phyloP scores from a whole-genome alignment of 2,329 filamentous ascomycete genomes.

The Aspergillus tubingensis region DNA sequence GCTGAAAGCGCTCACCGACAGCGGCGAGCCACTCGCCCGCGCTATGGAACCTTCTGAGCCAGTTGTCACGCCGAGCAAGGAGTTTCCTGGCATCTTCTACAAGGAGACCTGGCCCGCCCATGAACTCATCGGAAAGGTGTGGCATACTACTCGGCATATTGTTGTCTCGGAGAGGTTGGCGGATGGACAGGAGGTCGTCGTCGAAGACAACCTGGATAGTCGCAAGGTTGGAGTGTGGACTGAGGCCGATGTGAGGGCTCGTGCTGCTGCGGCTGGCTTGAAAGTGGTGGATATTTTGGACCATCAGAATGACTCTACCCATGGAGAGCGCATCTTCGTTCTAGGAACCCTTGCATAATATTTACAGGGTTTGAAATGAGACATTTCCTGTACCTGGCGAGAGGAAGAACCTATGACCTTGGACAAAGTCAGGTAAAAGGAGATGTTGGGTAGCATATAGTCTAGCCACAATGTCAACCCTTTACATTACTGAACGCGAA shows the following conservation, averaged over 20 bases:
- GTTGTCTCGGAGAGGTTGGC: background rate
- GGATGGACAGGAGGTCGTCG: background rate
- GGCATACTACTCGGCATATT: background rate
- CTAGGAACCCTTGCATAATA: background rate
- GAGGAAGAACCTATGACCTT: no score
- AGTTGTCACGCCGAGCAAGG: background rate
- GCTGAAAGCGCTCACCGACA: background rate
- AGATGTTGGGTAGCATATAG: no score
- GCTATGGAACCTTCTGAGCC: background rate
- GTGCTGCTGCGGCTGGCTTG: background rate
- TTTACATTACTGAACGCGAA: no score
- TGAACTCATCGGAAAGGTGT: background rate
- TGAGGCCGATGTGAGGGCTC: background rate
- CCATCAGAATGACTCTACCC: background rate
- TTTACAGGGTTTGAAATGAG: no score
- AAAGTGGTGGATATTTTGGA: background rate
- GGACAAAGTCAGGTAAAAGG: no score
- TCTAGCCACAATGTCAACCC: no score
- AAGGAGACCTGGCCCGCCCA: background rate
- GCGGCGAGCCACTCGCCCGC: background rate
- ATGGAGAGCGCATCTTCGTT: background rate
- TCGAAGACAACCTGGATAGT: background rate
- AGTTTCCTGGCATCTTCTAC: background rate
- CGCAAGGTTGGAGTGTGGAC: background rate
- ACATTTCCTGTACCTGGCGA: no score